Percentiles rank a stretch among this genome's conserved stretches.
These are phyloP conservation scores for Acacia crassicarpa DNA, from an alignment of 306 rosid species.

Conservation along the genomic window DNA sequence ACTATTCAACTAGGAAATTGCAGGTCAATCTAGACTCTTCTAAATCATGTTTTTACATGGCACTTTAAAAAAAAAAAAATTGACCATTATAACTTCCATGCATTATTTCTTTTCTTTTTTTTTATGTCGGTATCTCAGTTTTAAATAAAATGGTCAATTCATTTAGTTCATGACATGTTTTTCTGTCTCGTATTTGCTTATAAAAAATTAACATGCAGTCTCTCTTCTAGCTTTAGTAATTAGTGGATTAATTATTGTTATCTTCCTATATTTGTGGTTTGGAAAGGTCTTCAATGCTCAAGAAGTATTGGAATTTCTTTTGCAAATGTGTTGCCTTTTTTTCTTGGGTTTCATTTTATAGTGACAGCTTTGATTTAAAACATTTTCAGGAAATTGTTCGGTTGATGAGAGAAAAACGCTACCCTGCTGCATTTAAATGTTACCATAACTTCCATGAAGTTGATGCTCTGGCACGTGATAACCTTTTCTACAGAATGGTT, in stretches of 20 bases:
- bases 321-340: conserved; percentile 26
- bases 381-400: conserved; percentile 73
- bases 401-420: conserved; percentile 78
- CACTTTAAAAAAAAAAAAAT: background rate
- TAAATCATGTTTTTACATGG: conserved; percentile 19
- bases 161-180: conserved; percentile 8
- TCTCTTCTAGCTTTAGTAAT: conserved; percentile 1
- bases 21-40: conserved; percentile 59
- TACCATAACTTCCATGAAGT: conserved; percentile 76
- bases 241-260: conserved; percentile 1
- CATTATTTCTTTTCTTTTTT: background rate
- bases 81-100: background rate
- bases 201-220: background rate
- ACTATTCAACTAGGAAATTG: conserved; percentile 75
- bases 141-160: conserved; percentile 12
- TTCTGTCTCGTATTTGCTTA: conserved; percentile 12
- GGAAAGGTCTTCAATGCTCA: conserved; percentile 16
- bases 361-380: conserved; percentile 30
- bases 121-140: conserved; percentile 2
- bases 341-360: conserved; percentile 20
- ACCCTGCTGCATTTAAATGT: conserved; percentile 86
- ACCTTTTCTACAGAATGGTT: conserved; percentile 87
- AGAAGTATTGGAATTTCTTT: conserved; percentile 11
- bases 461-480: conserved; percentile 64
- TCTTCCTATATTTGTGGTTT: conserved; percentile 6